Percentiles rank a stretch among this genome's conserved stretches.
phyloP scores from a whole-genome alignment of 805 yeast genomes.

The Kuraishia borneana region DNA sequence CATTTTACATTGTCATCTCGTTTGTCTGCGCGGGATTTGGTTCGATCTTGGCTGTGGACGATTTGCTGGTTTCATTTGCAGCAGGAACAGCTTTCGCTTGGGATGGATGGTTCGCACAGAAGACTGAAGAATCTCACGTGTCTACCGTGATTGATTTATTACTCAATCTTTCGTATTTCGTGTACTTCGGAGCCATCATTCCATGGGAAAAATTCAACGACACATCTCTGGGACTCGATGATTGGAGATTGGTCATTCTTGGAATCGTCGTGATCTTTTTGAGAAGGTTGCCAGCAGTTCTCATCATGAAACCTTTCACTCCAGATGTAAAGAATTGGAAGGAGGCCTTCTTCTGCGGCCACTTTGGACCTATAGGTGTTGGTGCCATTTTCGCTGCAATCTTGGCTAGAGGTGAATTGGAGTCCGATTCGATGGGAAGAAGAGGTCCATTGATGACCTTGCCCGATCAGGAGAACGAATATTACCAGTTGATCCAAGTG shows the following conservation, averaged over 20 bases:
- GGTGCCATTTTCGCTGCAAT: slow-evolving; percentile 25
- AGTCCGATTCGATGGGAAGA: slow-evolving; percentile 23
- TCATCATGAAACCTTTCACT: slow-evolving; percentile 62
- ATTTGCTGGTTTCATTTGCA: slow-evolving; percentile 58
- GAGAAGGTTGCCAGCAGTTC: slow-evolving; percentile 75
- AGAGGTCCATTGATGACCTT: slow-evolving; percentile 21
- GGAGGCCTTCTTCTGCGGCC: slow-evolving; percentile 90
- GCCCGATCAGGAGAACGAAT: slow-evolving; percentile 13
- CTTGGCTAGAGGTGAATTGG: slow-evolving; percentile 21
- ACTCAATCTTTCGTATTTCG: slow-evolving; percentile 54
- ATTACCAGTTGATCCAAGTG: slow-evolving; percentile 19
- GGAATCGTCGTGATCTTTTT: slow-evolving; percentile 47
- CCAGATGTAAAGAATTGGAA: slow-evolving; percentile 90
- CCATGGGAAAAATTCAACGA: slow-evolving; percentile 59
- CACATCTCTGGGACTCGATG: slow-evolving; percentile 28
- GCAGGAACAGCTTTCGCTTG: slow-evolving; percentile 69
- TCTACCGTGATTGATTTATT: slow-evolving; percentile 57
- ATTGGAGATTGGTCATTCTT: slow-evolving; percentile 41
- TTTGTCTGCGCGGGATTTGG: slow-evolving; percentile 51
- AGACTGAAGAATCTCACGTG: slow-evolving; percentile 50
- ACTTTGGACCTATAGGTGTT: slow-evolving; percentile 87
- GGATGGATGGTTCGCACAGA: slow-evolving; percentile 56
- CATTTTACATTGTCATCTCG: slow-evolving; percentile 40
- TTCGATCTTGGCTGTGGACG: slow-evolving; percentile 59
- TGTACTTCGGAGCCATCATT: slow-evolving; percentile 58